Evolutionary conservation across 2,329 filamentous ascomycete genomes (phyloP).

Genomic region (Colletotrichum sp.): DNA sequence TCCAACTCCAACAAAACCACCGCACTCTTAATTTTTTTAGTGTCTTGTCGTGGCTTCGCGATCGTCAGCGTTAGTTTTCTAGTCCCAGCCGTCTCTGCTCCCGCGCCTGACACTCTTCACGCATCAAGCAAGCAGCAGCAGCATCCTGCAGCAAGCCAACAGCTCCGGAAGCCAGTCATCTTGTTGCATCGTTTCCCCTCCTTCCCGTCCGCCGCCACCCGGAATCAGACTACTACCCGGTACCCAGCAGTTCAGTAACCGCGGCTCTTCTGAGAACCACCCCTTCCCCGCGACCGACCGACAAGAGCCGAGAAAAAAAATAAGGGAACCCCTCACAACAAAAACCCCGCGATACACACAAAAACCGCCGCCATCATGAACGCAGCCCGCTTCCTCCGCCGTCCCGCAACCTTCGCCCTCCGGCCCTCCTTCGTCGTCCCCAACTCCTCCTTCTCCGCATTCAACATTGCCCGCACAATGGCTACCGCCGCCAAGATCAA

Average conservation of each 20-base stretch:
- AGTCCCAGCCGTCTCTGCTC: not conserved
- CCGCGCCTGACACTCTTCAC: not conserved
- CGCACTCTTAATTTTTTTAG: not conserved
- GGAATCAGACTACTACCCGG: slow-evolving; percentile 2
- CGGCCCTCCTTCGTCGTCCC: slow-evolving; percentile 11
- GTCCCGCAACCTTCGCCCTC: slow-evolving; percentile 8
- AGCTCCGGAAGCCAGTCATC: slow-evolving; percentile 8
- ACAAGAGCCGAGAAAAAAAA: slow-evolving; percentile 4
- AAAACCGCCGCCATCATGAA: slow-evolving; percentile 13
- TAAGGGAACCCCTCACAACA: not conserved
- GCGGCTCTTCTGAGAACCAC: not conserved
- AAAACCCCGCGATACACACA: not conserved
- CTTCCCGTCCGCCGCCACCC: slow-evolving; percentile 5
- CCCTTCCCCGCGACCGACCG: slow-evolving; percentile 1
- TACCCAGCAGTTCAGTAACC: not conserved
- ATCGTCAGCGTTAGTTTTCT: slow-evolving; percentile 11
- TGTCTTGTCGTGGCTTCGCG: slow-evolving; percentile 8
- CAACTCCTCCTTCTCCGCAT: slow-evolving; percentile 13
- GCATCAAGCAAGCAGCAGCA: not conserved
- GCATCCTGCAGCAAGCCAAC: slow-evolving; percentile 8
- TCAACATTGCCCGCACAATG: slow-evolving; percentile 51
- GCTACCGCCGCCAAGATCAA: slow-evolving; percentile 80
- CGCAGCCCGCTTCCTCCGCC: slow-evolving; percentile 21
- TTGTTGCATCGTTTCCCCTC: slow-evolving; percentile 1
- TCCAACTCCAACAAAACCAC: not conserved